Evolutionary conservation across 495 filamentous ascomycete species (phyloP).

Genomic region (Thermothielavioides terrestris): DNA sequence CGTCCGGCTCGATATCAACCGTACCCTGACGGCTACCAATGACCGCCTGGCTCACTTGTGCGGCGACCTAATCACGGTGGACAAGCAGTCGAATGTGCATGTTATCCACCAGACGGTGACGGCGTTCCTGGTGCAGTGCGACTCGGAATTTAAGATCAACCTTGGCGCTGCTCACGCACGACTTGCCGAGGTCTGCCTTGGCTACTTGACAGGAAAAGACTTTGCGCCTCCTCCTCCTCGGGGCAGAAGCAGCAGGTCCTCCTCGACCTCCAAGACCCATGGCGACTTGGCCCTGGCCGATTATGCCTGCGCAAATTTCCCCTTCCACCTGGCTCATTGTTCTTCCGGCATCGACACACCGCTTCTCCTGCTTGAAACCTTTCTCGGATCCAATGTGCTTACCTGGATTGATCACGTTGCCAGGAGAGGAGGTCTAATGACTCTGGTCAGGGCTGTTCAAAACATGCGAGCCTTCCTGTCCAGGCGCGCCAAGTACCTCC

Average conservation of each 20-base stretch:
- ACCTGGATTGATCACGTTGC: conserved; percentile 18
- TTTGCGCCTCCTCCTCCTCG: conserved; percentile 12
- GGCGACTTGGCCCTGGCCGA: conserved; percentile 8
- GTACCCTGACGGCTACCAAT: conserved; percentile 10
- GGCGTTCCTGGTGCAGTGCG: conserved; percentile 13
- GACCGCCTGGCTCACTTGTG: conserved; percentile 14
- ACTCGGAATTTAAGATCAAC: conserved; percentile 10
- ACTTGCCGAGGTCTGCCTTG: conserved; percentile 16
- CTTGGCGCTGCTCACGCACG: conserved; percentile 11
- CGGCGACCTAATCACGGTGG: conserved; percentile 16
- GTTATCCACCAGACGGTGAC: conserved; percentile 22
- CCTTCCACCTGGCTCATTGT: conserved; percentile 18
- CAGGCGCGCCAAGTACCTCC: conserved; percentile 1
- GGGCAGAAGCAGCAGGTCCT: background rate
- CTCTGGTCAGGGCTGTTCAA: conserved; percentile 12
- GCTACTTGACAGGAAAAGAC: conserved; percentile 12
- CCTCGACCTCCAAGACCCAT: background rate
- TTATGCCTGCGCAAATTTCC: conserved; percentile 14
- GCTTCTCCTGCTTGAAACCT: conserved; percentile 7
- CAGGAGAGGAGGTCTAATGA: conserved; percentile 7
- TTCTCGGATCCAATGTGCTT: conserved; percentile 13
- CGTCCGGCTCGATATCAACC: conserved; percentile 16
- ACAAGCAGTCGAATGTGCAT: conserved; percentile 12
- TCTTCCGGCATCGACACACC: conserved; percentile 7
- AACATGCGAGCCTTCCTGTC: conserved; percentile 14